A percentile compares a stretch with the other conserved stretches of the same genome.
Evolutionary conservation across 1,284 basidiomycete species (phyloP).

Genomic region (Leccinum fuscescens): DNA sequence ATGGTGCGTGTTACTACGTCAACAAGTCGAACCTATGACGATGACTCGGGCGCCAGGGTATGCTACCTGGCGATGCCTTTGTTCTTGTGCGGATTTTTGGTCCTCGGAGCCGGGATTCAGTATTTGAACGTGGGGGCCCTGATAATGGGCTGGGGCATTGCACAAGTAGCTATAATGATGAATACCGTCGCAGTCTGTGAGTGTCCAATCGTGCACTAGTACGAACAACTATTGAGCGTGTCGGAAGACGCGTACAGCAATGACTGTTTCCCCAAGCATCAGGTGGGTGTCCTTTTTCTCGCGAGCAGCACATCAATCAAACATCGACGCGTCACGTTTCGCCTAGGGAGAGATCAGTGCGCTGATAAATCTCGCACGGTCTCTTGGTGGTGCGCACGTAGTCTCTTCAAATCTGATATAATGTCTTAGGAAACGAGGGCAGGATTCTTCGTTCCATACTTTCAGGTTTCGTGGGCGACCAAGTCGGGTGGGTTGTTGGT

Average conservation of each 20-base stretch:
- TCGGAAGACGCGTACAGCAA: slow-evolving; percentile 49
- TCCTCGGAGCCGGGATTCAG: slow-evolving; percentile 58
- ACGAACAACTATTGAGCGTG: not conserved
- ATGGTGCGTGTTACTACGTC: slow-evolving; percentile 43
- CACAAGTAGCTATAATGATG: slow-evolving; percentile 60
- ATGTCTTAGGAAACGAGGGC: not conserved
- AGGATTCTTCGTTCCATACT: slow-evolving; percentile 54
- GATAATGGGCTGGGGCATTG: slow-evolving; percentile 68
- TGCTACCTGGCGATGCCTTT: slow-evolving; percentile 63
- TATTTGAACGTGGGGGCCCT: slow-evolving; percentile 54
- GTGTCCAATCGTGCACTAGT: slow-evolving; percentile 19
- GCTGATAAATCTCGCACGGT: slow-evolving; percentile 50
- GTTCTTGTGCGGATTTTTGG: slow-evolving; percentile 63
- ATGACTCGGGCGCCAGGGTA: slow-evolving; percentile 41
- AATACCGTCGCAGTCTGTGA: slow-evolving; percentile 63
- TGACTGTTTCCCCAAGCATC: slow-evolving; percentile 43
- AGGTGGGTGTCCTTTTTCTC: slow-evolving; percentile 19
- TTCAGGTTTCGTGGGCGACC: slow-evolving; percentile 54
- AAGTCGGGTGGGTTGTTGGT: slow-evolving; percentile 46
- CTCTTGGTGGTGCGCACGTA: slow-evolving; percentile 39
- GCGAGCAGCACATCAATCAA: not conserved
- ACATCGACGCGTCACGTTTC: not conserved
- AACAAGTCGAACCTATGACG: not conserved
- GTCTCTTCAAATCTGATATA: not conserved
- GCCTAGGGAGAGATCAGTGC: slow-evolving; percentile 51